These are phyloP conservation scores for Ophiognomonia clavigignenti-juglandacearum DNA, from an alignment of 2,329 filamentous ascomycete species.

Conservation along the genomic window DNA sequence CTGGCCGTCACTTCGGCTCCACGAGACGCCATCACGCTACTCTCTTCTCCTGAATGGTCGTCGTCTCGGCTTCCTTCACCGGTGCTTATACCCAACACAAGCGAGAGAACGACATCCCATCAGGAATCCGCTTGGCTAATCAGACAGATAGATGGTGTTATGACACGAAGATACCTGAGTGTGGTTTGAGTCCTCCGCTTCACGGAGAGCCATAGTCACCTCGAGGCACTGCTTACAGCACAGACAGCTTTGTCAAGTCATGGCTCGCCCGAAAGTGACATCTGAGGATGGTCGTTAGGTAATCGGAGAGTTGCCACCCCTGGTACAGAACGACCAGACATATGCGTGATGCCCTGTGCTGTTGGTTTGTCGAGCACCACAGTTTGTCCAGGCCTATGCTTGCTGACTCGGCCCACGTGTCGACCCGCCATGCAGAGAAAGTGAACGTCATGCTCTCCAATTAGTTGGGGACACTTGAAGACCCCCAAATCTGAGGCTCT, in stretches of 20 bases:
- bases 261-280: too few relatives aligned
- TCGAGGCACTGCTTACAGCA: not conserved
- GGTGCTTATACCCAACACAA: too few relatives aligned
- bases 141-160: not conserved
- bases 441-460: not conserved
- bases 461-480: not conserved
- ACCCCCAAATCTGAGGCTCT: conserved; percentile 1
- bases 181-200: not conserved
- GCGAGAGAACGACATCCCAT: too few relatives aligned
- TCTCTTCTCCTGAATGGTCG: not conserved
- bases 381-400: too few relatives aligned
- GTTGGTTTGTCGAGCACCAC: too few relatives aligned
- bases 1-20: not conserved
- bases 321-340: too few relatives aligned
- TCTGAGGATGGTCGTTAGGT: too few relatives aligned
- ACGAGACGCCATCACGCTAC: not conserved
- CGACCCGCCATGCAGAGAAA: not conserved
- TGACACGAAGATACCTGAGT: not conserved
- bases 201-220: not conserved
- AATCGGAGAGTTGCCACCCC: too few relatives aligned
- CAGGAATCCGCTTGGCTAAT: too few relatives aligned
- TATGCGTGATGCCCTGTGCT: too few relatives aligned
- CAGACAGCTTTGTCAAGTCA: too few relatives aligned
- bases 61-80: not conserved
- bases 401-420: not conserved